phyloP scores from a whole-genome alignment of 2,329 filamentous ascomycete genomes.

The Cercospora nicotianae region DNA sequence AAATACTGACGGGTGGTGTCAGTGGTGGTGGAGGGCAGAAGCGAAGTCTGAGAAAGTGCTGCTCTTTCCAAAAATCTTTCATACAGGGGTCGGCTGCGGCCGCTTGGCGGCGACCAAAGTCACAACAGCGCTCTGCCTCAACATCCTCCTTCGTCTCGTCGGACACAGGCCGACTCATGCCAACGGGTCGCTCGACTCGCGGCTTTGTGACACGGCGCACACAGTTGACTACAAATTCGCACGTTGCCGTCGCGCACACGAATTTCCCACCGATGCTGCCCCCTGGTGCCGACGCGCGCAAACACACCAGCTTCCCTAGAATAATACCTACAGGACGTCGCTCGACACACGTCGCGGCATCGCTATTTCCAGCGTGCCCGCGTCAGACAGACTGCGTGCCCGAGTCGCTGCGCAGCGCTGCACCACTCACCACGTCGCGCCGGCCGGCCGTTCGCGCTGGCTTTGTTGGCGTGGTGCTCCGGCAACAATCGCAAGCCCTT shows the following conservation, averaged over 20 bases:
- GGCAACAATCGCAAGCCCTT: background rate
- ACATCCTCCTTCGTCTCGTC: background rate
- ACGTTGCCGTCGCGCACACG: background rate
- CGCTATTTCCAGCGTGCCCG: background rate
- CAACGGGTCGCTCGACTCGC: background rate
- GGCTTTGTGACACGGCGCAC: background rate
- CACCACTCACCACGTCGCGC: background rate
- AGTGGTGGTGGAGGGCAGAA: constrained; percentile 2
- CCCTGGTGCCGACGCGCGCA: background rate
- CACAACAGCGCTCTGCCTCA: background rate
- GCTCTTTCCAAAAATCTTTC: constrained; percentile 5
- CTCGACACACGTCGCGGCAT: background rate
- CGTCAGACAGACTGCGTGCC: background rate
- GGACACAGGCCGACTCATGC: background rate
- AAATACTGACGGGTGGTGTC: constrained; percentile 2
- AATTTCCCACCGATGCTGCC: background rate
- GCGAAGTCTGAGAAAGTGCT: background rate
- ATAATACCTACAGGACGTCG: background rate
- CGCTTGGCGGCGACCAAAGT: background rate
- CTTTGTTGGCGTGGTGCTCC: background rate
- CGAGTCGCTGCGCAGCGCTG: background rate
- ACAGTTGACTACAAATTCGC: background rate
- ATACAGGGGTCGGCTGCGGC: background rate
- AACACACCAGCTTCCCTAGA: background rate
- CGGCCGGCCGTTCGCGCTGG: background rate